phyloP scores from a whole-genome alignment of 1,284 basidiomycete species.

The Omphalotus olearius region DNA sequence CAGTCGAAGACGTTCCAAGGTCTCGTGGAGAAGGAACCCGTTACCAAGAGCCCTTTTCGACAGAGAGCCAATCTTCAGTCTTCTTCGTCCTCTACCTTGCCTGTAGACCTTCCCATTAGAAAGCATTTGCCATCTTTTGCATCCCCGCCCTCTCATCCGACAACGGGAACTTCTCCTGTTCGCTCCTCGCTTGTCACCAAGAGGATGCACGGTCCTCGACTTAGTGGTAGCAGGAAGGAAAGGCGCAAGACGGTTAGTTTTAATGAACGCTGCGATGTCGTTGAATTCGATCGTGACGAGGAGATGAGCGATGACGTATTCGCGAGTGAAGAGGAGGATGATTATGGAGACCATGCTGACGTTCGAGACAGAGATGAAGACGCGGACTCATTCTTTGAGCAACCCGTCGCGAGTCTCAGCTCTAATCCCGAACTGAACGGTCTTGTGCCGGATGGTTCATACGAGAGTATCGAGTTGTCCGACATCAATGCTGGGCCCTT shows the following conservation, averaged over 20 bases:
- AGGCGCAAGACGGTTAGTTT: constrained; percentile 84
- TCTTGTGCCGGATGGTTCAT: constrained; percentile 26
- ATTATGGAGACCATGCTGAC: constrained; percentile 20
- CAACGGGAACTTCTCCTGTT: constrained; percentile 45
- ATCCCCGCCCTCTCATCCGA: constrained; percentile 20
- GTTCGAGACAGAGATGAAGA: constrained; percentile 17
- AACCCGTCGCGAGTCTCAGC: not conserved
- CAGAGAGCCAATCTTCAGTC: constrained; percentile 3
- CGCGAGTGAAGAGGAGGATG: constrained; percentile 27
- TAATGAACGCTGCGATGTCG: constrained; percentile 80
- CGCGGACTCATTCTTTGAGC: constrained; percentile 24
- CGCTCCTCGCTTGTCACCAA: constrained; percentile 78
- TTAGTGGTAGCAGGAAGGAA: constrained; percentile 49
- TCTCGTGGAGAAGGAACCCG: constrained; percentile 72
- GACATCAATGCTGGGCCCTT: constrained; percentile 19
- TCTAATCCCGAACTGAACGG: constrained; percentile 17
- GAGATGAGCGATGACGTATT: constrained; percentile 48
- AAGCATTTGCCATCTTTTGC: constrained; percentile 20
- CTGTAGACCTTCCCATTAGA: not conserved
- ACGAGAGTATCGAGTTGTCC: constrained; percentile 32
- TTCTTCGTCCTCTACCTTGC: not conserved
- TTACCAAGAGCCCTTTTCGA: constrained; percentile 84
- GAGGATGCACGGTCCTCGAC: constrained; percentile 79
- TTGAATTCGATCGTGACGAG: constrained; percentile 77
- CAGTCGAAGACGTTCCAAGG: constrained; percentile 75